Percentiles rank a stretch among this genome's conserved stretches.
phyloP scores from a whole-genome alignment of 257 asterid species.

The Nicotiana attenuata region DNA sequence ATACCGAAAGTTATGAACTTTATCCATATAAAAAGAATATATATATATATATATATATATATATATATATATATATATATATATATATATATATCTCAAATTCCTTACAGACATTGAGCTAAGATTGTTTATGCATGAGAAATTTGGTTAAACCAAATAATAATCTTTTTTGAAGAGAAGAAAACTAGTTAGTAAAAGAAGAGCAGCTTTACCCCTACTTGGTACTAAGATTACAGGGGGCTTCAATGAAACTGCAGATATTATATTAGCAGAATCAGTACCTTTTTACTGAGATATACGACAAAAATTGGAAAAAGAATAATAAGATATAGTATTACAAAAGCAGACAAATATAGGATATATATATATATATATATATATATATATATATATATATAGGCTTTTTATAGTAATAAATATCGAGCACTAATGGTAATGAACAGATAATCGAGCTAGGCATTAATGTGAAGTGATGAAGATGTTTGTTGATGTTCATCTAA shows the following conservation, averaged over 20 bases:
- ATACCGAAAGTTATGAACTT: background rate
- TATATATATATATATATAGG: too few species aligned
- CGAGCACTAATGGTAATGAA: background rate
- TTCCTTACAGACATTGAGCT: background rate
- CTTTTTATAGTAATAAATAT: too few species aligned
- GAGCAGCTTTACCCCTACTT: background rate
- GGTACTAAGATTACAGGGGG: background rate
- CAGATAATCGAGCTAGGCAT: background rate
- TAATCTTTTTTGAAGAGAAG: background rate
- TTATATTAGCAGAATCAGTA: background rate
- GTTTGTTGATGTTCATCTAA: constrained; percentile 14
- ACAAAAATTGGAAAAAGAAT: background rate
- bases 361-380: too few species aligned
- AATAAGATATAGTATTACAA: too few species aligned
- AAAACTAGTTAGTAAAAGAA: background rate
- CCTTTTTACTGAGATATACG: background rate
- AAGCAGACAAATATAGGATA: too few species aligned
- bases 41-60: too few species aligned
- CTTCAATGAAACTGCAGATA: background rate
- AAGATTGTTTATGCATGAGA: background rate
- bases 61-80: too few species aligned
- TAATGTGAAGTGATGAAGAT: background rate
- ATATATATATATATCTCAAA: background rate
- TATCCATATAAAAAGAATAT: background rate
- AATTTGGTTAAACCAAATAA: background rate